These are phyloP conservation scores for Chlamydomonas sp. DNA, from an alignment of 139 green algal species.

Conservation along the genomic window DNA sequence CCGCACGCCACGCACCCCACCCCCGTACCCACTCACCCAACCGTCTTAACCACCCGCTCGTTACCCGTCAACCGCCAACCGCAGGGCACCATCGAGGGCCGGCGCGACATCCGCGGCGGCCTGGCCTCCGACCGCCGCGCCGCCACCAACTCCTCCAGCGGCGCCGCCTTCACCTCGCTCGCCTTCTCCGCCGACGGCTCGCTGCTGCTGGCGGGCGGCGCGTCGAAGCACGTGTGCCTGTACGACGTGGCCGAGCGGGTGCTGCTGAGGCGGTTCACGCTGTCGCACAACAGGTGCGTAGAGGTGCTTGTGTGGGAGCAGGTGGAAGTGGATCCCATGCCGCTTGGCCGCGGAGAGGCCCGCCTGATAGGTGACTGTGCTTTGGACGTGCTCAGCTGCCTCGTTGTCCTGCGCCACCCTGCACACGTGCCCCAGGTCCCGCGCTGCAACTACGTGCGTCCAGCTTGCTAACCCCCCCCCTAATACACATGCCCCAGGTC, in stretches of 20 bases:
- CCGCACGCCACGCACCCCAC: too few species aligned
- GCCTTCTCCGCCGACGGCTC: slow-evolving; percentile 91
- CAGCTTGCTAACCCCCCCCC: too few species aligned
- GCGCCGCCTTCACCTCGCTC: slow-evolving; percentile 87
- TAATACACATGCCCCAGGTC: slow-evolving; percentile 51
- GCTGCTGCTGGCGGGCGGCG: slow-evolving; percentile 87
- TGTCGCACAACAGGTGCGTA: slow-evolving; percentile 25
- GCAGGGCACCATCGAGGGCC: slow-evolving; percentile 84
- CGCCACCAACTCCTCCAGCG: slow-evolving; percentile 73
- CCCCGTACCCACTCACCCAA: background rate
- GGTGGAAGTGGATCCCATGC: too few species aligned
- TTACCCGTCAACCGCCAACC: background rate
- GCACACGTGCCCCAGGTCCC: too few species aligned
- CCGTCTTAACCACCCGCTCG: background rate
- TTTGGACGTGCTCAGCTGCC: too few species aligned
- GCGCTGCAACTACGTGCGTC: too few species aligned
- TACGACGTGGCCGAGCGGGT: slow-evolving; percentile 95
- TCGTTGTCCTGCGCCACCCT: too few species aligned
- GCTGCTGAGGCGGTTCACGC: slow-evolving; percentile 90
- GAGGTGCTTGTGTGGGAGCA: background rate
- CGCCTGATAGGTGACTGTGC: too few species aligned
- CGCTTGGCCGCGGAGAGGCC: too few species aligned
- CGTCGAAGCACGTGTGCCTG: slow-evolving; percentile 88
- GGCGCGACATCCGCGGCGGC: slow-evolving; percentile 90
- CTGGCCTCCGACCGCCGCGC: slow-evolving; percentile 75